Evolutionary conservation across 2,329 filamentous ascomycete genomes (phyloP), one percentile per base, ranked within the genome.

Genomic region (Rhinocladiella similis): DNA sequence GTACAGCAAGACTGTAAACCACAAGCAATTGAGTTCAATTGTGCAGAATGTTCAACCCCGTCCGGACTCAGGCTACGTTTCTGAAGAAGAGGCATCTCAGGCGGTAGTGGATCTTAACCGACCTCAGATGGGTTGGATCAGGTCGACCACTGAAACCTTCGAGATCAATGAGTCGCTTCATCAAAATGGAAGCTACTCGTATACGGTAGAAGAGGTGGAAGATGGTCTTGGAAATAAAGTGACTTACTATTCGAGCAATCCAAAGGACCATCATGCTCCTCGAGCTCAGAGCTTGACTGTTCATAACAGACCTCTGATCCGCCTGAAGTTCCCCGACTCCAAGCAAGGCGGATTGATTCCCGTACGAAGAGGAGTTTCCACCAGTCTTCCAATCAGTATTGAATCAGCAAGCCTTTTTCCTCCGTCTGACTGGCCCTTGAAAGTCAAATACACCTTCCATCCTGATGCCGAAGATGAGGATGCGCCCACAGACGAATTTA

Each of bases 21-120:
- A 86, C 59, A 87, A 89, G 62, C 86, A 95, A 62, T 86, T 87
- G 65, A 90, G 89, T 58, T 91, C 92, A 64, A 91, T 93, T 61
- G 93, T 96, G 65, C 92, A 97, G 72, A 96, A 90, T 67, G 84
- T 99, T 43, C 92, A 96, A 66, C 92, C 94, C 0, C 91, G 97
- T 47, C 89, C 90, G 35, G 87, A 92, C 66, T 79, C 83, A 2
- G 96, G 91, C 1, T 91, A 91, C 1, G 77, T 96, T 35, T 74
- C 88, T n/a, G 82, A 82, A 48, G 80, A 84, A 43, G 77, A 81
- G 47, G 78, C 77, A 22, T 79, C 82, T 1, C 80, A 80, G 18
- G 80, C 80, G 16, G 69, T 91, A 41, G 76, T 88, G 41, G 74
- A 78, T 41, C 73, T 80, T 12, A 81, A 77, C 38, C 64, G 70